A percentile compares a stretch with the other conserved stretches of the same genome.
Conservation (phyloP, 305 asterid species). For the Plantago lanceolata region DNA sequence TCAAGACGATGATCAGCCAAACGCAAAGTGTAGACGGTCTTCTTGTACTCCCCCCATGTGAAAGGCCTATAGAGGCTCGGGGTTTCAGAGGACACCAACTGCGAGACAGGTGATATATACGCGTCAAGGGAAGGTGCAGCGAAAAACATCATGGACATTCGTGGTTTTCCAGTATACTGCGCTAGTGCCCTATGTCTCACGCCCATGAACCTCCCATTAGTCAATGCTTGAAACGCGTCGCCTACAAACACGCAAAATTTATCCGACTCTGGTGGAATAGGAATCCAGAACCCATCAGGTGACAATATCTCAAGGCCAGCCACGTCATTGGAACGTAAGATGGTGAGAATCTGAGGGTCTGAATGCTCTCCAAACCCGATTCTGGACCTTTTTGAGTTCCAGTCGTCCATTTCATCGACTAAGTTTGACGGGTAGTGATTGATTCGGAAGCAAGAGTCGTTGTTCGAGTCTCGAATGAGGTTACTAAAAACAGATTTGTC, state of each 20-base stretch:
- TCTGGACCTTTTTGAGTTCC: slow-evolving; percentile 3
- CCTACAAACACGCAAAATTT: slow-evolving; percentile 43
- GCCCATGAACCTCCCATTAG: slow-evolving; percentile 40
- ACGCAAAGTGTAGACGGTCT: slow-evolving; percentile 29
- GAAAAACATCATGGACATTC: slow-evolving; percentile 39
- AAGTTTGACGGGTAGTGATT: slow-evolving; percentile 50
- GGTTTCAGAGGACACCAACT: slow-evolving; percentile 34
- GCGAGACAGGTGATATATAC: slow-evolving; percentile 28
- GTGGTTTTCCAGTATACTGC: slow-evolving; percentile 24
- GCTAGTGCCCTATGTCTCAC: slow-evolving; percentile 42
- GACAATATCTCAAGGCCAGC: slow-evolving; percentile 42
- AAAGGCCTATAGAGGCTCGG: slow-evolving; percentile 36
- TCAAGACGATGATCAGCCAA: slow-evolving; percentile 37
- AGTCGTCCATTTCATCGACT: slow-evolving; percentile 17
- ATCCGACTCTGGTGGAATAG: slow-evolving; percentile 39
- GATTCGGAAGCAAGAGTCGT: slow-evolving; percentile 38
- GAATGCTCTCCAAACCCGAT: slow-evolving; percentile 48
- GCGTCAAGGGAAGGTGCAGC: slow-evolving; percentile 40
- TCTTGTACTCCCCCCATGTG: slow-evolving; percentile 47
- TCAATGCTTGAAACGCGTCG: slow-evolving; percentile 41
- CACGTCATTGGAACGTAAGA: slow-evolving; percentile 33
- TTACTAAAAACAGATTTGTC: slow-evolving; percentile 26
- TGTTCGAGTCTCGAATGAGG: slow-evolving; percentile 28
- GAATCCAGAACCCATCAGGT: slow-evolving; percentile 37
- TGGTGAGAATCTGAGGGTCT: slow-evolving; percentile 50